These are phyloP conservation scores for Aspergillus nanangensis DNA, from an alignment of 495 filamentous ascomycete species.

Conservation along the genomic window DNA sequence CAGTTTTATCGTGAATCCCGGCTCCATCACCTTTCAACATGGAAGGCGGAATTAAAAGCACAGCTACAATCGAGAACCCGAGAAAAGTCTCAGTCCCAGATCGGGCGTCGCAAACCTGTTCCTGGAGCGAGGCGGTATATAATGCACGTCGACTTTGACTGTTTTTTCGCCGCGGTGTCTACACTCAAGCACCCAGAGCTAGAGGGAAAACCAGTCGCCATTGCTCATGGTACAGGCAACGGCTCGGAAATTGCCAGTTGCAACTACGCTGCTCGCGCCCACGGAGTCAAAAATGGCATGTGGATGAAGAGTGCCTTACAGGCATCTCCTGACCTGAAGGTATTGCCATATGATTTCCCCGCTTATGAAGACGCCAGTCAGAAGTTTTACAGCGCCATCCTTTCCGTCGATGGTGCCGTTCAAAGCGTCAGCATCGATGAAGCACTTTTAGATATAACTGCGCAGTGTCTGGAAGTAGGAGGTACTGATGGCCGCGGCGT, in stretches of 20 bases:
- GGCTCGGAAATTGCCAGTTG: slow-evolving; percentile 96
- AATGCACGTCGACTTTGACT: slow-evolving; percentile 95
- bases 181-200: slow-evolving; percentile 72
- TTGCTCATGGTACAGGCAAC: slow-evolving; percentile 79
- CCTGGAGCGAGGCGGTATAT: slow-evolving; percentile 73
- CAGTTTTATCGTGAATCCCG: slow-evolving; percentile 93
- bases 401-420: slow-evolving; percentile 74
- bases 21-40: slow-evolving; percentile 88
- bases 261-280: slow-evolving; percentile 84
- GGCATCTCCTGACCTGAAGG: slow-evolving; percentile 77
- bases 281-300: slow-evolving; percentile 94
- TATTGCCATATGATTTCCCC: slow-evolving; percentile 89
- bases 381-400: slow-evolving; percentile 78
- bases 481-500: slow-evolving; percentile 65
- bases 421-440: slow-evolving; percentile 98
- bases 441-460: slow-evolving; percentile 75
- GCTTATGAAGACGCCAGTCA: slow-evolving; percentile 90
- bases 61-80: slow-evolving; percentile 73
- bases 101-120: slow-evolving; percentile 37
- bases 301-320: slow-evolving; percentile 92
- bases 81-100: slow-evolving; percentile 58
- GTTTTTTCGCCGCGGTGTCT: slow-evolving; percentile 94
- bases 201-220: slow-evolving; percentile 75
- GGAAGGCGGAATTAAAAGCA: slow-evolving; percentile 91
- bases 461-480: slow-evolving; percentile 58